phyloP scores from a whole-genome alignment of 257 asterid genomes.

The Solanum habrochaites region DNA sequence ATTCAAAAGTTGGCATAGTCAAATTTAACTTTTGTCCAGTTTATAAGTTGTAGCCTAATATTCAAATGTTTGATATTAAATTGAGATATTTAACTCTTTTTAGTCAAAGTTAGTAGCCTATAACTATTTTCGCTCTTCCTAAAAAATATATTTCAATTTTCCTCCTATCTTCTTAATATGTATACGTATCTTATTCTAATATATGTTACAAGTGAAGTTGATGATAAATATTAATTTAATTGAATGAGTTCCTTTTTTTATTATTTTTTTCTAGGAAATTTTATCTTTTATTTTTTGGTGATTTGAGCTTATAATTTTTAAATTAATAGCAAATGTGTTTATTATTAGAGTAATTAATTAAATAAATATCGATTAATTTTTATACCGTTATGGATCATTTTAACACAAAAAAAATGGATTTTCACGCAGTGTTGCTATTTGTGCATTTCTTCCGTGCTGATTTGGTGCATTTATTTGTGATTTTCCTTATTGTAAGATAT shows the following conservation, averaged over 20 bases:
- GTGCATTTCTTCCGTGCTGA: neutral
- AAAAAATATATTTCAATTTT: no score
- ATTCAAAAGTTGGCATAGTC: neutral
- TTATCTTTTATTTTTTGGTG: no score
- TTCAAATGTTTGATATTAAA: neutral
- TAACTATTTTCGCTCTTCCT: neutral
- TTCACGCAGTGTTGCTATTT: neutral
- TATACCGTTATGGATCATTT: neutral
- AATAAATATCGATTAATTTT: no score
- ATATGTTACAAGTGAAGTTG: neutral
- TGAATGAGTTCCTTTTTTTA: no score
- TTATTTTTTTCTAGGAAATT: no score
- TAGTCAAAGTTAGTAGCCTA: neutral
- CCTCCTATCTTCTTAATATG: neutral
- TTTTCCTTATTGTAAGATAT: neutral
- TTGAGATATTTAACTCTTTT: neutral
- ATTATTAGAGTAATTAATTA: no score
- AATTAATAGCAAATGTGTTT: accelerated
- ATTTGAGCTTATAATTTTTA: no score
- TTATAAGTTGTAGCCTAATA: neutral
- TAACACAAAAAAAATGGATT: no score
- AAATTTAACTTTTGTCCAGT: neutral
- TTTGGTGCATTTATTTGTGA: neutral
- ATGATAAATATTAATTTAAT: no score
- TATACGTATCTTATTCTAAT: no score